A percentile compares a stretch with the other conserved stretches of the same genome.
phyloP scores from a whole-genome alignment of 2,329 filamentous ascomycete genomes.

The Colletotrichum sojae region DNA sequence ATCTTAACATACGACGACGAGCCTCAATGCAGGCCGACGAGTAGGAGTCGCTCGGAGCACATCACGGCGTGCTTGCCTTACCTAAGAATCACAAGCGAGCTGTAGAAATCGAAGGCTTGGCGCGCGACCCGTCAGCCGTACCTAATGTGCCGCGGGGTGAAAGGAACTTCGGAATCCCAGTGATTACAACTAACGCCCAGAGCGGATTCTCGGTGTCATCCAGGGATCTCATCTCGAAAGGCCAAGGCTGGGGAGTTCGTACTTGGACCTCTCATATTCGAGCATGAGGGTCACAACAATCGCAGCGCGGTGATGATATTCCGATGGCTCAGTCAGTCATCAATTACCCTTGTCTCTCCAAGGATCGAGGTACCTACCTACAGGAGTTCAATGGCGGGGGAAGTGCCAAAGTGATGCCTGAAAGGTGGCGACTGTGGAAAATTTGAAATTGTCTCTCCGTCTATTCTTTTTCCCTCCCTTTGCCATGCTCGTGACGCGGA shows the following conservation, averaged over 20 bases:
- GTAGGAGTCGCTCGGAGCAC: neutral
- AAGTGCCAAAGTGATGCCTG: neutral
- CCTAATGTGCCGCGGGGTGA: neutral
- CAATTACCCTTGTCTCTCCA: neutral
- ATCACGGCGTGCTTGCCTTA: neutral
- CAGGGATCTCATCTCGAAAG: neutral
- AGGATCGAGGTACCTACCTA: neutral
- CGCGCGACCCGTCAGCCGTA: constrained; percentile 23
- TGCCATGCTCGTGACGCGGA: neutral
- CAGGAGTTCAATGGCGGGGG: neutral
- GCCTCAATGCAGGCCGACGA: neutral
- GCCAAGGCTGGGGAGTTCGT: constrained; percentile 32
- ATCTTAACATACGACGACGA: neutral
- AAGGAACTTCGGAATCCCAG: constrained; percentile 9
- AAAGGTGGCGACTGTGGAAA: constrained; percentile 3
- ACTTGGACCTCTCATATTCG: constrained; percentile 29
- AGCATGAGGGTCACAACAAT: neutral
- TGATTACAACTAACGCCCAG: neutral
- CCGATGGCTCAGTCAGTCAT: constrained; percentile 2
- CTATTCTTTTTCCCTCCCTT: neutral
- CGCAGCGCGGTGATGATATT: constrained; percentile 4
- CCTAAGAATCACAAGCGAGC: neutral
- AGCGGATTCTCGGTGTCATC: neutral
- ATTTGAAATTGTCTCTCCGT: neutral
- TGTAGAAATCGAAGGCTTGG: constrained; percentile 14